phyloP scores from a whole-genome alignment of 768 basidiomycete genomes.

The Mycena indigotica region DNA sequence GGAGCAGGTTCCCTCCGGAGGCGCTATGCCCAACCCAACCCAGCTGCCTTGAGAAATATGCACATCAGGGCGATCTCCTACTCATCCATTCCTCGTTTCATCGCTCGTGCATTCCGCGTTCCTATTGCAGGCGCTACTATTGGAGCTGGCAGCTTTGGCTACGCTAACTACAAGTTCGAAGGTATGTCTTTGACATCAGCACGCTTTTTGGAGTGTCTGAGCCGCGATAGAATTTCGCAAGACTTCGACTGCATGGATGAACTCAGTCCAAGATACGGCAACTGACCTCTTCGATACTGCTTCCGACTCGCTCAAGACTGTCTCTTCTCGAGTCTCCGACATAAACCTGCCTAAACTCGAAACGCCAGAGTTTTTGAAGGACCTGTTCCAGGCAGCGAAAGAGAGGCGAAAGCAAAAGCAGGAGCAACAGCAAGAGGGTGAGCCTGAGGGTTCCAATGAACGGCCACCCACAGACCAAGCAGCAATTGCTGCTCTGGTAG shows the following conservation, averaged over 20 bases:
- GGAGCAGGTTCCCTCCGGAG: conserved; percentile 56
- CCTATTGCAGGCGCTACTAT: conserved; percentile 88
- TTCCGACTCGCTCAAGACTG: conserved; percentile 64
- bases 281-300: conserved; percentile 74
- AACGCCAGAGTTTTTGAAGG: conserved; percentile 70
- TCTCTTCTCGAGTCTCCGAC: conserved; percentile 59
- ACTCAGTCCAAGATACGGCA: conserved; percentile 66
- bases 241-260: conserved; percentile 67
- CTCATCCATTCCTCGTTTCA: conserved; percentile 84
- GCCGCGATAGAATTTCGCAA: conserved; percentile 79
- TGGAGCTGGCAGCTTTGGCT: conserved; percentile 88
- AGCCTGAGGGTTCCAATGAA: conserved; percentile 39
- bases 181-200: too few relatives aligned
- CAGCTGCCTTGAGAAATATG: conserved; percentile 57
- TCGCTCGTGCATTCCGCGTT: conserved; percentile 84
- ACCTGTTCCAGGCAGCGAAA: conserved; percentile 47
- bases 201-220: too few relatives aligned
- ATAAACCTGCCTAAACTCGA: conserved; percentile 59
- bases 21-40: conserved; percentile 46
- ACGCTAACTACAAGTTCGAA: conserved; percentile 97
- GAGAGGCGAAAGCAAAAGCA: conserved; percentile 35
- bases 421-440: conserved; percentile 35
- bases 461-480: conserved; percentile 60
- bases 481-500: conserved; percentile 73
- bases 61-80: conserved; percentile 83